Base-by-base conservation (phyloP, 2,329 filamentous ascomycete genomes). In the Sphaerulina vaccinii region DNA sequence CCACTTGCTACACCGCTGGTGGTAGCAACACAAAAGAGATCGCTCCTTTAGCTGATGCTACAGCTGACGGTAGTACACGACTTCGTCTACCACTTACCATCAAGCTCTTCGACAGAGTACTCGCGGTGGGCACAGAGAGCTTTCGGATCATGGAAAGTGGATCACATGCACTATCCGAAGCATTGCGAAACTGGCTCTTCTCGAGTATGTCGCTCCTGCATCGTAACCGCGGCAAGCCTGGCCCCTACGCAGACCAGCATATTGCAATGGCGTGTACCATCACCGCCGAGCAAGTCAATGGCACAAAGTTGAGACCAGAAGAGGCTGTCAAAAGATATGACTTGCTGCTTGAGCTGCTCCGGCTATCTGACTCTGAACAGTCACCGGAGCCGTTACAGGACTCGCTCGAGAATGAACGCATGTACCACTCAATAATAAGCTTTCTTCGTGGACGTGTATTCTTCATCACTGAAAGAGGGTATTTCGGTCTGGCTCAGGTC, bases 361-460 rank as follows among this genome's bases (percentile, higher is more conserved):
- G 45, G 13, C 35, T 51, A 16, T 33, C 36, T 6, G 48, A 55
- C 11, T 16, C 36, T 16, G 50, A 50, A 11, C 45, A 46, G 11
- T 22, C 27, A n/a, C 16, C 32, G 11, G 32, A n/a, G 32, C 5
- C 32, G 6, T n/a, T n/a, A n/a, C 32, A 6, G 16, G 33, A 21
- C 16, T 44, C 39, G 10, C 40, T 54, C 19, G 41, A 55, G 21
- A 19, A 47, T 15, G 48, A 52, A 10, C 44, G 49, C 10, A 21
- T 52, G n/a, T 55, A 48, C 18, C 35, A 46, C 32, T 47, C 52
- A 1, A 42, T 52, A 16, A 47, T 52, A 11, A 55, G 50, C 36
- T 55, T 59, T 37, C 44, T 57, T 21, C 55, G 57, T 7, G 55
- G 57, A 5, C 46, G 57, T 18, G 57, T 59, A 9, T 55, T 57